phyloP scores from a whole-genome alignment of 148 eudicot species.

The Rhododendron ferrugineum region DNA sequence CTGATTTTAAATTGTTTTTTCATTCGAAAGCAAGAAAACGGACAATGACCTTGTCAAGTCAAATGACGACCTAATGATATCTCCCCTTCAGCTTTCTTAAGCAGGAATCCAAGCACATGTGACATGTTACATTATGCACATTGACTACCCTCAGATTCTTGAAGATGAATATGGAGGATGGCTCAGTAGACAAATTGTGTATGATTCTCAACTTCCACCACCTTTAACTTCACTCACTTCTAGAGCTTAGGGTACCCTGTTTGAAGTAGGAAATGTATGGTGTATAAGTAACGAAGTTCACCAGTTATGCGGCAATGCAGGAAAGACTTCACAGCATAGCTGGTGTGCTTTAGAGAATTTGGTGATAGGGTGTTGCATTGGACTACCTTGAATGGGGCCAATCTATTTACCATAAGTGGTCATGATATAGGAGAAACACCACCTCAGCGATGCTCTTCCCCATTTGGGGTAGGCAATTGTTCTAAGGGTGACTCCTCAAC shows the following conservation, averaged over 20 bases:
- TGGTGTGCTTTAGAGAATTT: constrained; percentile 62
- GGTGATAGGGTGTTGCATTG: constrained; percentile 58
- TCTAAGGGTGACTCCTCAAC: constrained; percentile 38
- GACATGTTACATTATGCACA: constrained; percentile 57
- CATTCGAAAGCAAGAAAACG: neutral
- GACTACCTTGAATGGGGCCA: constrained; percentile 57
- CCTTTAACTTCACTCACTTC: neutral
- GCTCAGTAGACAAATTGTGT: constrained; percentile 44
- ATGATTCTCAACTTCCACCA: neutral
- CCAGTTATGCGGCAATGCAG: constrained; percentile 18
- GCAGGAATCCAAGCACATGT: constrained; percentile 72
- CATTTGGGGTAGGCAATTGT: constrained; percentile 26
- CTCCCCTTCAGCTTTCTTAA: neutral
- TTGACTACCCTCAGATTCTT: constrained; percentile 52
- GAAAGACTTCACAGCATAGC: constrained; percentile 30
- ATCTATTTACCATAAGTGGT: constrained; percentile 28
- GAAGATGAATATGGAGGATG: constrained; percentile 77
- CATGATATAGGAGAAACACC: constrained; percentile 30
- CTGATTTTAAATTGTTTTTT: neutral
- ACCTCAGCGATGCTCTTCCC: constrained; percentile 39
- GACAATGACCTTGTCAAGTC: neutral
- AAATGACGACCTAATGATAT: constrained; percentile 15
- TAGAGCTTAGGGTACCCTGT: too few species aligned
- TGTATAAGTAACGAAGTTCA: too few species aligned
- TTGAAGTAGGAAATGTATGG: too few species aligned